Percentiles rank a stretch among this genome's conserved stretches.
These are phyloP conservation scores for Iris pallida DNA, from an alignment of 116 monocot genomes.

Conservation along the genomic window DNA sequence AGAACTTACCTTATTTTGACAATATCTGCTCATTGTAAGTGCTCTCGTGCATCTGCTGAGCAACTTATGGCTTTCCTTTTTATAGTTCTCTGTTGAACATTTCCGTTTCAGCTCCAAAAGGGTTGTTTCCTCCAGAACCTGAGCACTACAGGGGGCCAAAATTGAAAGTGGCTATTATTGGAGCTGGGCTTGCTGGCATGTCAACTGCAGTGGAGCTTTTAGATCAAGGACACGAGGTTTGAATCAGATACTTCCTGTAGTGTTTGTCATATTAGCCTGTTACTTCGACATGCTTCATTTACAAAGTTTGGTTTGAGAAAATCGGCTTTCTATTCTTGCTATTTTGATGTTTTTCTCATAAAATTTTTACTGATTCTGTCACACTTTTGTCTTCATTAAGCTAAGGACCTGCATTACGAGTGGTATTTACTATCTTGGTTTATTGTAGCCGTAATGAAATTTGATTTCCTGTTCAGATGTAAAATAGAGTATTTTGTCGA, in stretches of 20 bases:
- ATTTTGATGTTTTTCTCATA: too few species aligned
- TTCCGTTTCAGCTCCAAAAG: conserved; percentile 71
- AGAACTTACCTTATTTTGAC: neutral
- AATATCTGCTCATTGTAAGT: neutral
- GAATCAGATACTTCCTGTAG: neutral
- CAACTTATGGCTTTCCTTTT: neutral
- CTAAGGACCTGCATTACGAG: too few species aligned
- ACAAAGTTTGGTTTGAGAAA: too few species aligned
- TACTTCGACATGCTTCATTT: neutral
- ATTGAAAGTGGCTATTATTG: conserved; percentile 92
- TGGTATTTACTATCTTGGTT: too few species aligned
- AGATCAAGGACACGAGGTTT: conserved; percentile 98
- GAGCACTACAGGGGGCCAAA: conserved; percentile 88
- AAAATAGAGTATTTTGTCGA: too few species aligned
- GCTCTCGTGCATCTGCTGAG: neutral
- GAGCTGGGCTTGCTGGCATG: conserved; percentile 98
- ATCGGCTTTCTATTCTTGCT: too few species aligned
- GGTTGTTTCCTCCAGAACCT: conserved; percentile 96
- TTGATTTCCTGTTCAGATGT: too few species aligned
- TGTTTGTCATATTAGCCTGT: neutral
- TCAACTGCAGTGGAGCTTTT: conserved; percentile 98
- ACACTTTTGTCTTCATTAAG: too few species aligned
- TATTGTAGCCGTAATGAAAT: too few species aligned
- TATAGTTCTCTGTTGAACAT: neutral
- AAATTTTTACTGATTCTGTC: too few species aligned